Percentiles rank a stretch among this genome's conserved stretches.
Evolutionary conservation across 2,329 filamentous ascomycete genomes (phyloP).

Genomic region (Neofusicoccum cordaticola): DNA sequence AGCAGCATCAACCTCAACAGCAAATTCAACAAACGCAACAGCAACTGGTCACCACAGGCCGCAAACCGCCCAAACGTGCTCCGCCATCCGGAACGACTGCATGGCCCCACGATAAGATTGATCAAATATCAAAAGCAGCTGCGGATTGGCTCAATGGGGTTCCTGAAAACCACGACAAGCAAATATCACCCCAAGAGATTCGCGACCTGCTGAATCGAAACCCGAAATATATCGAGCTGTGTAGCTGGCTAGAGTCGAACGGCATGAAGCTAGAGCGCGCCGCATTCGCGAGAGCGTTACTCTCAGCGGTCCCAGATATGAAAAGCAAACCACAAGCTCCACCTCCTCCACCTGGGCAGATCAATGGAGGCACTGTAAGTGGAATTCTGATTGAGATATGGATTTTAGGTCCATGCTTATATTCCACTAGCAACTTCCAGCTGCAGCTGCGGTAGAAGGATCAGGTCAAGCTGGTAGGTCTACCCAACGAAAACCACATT

Average conservation of each 20-base stretch:
- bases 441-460: neutral
- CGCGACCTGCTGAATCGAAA: constrained; percentile 50
- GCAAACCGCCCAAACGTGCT: neutral
- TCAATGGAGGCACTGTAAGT: neutral
- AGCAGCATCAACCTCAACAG: neutral
- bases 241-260: constrained; percentile 50
- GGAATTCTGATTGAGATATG: neutral
- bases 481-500: neutral
- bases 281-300: constrained; percentile 52
- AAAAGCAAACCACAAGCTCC: constrained; percentile 20
- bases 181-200: constrained; percentile 41
- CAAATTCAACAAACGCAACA: neutral
- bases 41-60: neutral
- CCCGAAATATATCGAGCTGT: constrained; percentile 56
- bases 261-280: constrained; percentile 52
- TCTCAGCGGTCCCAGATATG: constrained; percentile 45
- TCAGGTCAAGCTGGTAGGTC: neutral
- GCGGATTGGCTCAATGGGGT: constrained; percentile 45
- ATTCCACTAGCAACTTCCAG: neutral
- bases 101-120: constrained; percentile 54
- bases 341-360: neutral
- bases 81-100: constrained; percentile 35
- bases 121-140: constrained; percentile 50
- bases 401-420: neutral
- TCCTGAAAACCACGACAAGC: constrained; percentile 41